These are phyloP conservation scores for Candida manassasensis DNA, from an alignment of 805 yeast genomes.

Conservation along the genomic window DNA sequence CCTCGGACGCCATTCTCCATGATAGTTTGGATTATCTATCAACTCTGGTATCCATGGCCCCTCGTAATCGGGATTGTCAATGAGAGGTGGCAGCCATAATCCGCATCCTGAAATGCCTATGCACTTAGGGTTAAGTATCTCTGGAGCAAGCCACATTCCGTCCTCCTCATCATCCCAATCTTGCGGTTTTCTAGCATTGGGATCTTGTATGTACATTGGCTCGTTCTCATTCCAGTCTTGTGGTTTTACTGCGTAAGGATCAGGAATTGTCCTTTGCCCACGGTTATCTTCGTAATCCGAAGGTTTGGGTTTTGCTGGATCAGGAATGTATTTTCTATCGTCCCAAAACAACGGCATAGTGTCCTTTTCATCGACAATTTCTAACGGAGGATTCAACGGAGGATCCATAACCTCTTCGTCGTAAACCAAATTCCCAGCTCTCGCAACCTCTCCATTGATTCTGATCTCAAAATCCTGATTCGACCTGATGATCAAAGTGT, in stretches of 20 bases:
- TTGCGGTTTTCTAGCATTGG: conserved; percentile 61
- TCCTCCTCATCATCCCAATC: conserved; percentile 90
- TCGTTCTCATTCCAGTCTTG: conserved; percentile 73
- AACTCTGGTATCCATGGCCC: conserved; percentile 77
- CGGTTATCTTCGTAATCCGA: conserved; percentile 79
- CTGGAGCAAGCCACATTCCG: conserved; percentile 78
- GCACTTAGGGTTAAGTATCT: conserved; percentile 72
- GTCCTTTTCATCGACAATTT: conserved; percentile 52
- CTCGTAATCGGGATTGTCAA: conserved; percentile 64
- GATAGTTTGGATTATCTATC: conserved; percentile 68
- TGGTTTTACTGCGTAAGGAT: conserved; percentile 67
- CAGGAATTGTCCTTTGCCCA: conserved; percentile 54
- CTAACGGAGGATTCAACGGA: conserved; percentile 59
- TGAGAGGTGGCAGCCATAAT: conserved; percentile 63
- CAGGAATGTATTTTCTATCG: conserved; percentile 61
- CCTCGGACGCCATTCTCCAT: conserved; percentile 75
- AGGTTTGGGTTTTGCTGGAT: conserved; percentile 69
- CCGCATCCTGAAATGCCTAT: conserved; percentile 67
- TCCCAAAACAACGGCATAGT: conserved; percentile 80
- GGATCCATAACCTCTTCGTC: conserved; percentile 55
- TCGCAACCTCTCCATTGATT: conserved; percentile 70
- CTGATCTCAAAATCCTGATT: conserved; percentile 73
- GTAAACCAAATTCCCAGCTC: conserved; percentile 63
- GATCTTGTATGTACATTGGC: conserved; percentile 58
- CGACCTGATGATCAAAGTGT: conserved; percentile 69